Percentiles rank a stretch among this genome's conserved stretches.
These are phyloP conservation scores for Jamesozyma jinghongensis DNA, from an alignment of 805 yeast species.

Conservation along the genomic window DNA sequence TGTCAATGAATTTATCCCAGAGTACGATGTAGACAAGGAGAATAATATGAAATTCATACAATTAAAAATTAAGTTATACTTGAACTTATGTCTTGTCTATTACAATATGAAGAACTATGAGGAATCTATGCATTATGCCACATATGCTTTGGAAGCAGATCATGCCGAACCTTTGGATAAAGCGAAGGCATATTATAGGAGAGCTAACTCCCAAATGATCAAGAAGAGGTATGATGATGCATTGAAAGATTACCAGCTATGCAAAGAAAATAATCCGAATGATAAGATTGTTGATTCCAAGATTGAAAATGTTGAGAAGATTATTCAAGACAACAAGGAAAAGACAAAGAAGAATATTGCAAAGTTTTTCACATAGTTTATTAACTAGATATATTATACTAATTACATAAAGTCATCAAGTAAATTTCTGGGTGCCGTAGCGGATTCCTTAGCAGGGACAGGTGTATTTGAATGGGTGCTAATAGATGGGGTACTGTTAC, in stretches of 20 bases:
- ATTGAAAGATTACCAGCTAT: slow-evolving; percentile 36
- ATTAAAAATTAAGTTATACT: slow-evolving; percentile 34
- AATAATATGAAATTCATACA: slow-evolving; percentile 41
- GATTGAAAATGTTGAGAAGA: slow-evolving; percentile 33
- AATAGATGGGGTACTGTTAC: neutral
- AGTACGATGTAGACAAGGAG: slow-evolving; percentile 49
- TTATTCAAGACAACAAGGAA: slow-evolving; percentile 37
- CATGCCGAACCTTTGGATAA: slow-evolving; percentile 31
- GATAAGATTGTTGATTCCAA: slow-evolving; percentile 44
- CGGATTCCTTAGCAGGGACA: neutral
- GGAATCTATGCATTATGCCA: slow-evolving; percentile 45
- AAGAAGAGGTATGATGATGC: slow-evolving; percentile 44
- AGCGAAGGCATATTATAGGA: slow-evolving; percentile 54
- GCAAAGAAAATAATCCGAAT: slow-evolving; percentile 36
- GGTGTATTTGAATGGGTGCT: no score
- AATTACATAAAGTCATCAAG: slow-evolving; percentile 30
- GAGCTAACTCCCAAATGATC: slow-evolving; percentile 39
- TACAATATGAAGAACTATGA: slow-evolving; percentile 42
- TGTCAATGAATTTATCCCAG: slow-evolving; percentile 65
- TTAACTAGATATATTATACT: neutral
- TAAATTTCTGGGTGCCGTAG: slow-evolving; percentile 19
- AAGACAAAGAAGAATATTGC: slow-evolving; percentile 48
- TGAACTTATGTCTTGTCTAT: slow-evolving; percentile 49
- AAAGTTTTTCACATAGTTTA: slow-evolving; percentile 42
- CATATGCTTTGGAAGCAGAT: slow-evolving; percentile 46